Evolutionary conservation across 257 asterid species (phyloP), one percentile per base, ranked within the genome.

Genomic region (Ilex asprella): DNA sequence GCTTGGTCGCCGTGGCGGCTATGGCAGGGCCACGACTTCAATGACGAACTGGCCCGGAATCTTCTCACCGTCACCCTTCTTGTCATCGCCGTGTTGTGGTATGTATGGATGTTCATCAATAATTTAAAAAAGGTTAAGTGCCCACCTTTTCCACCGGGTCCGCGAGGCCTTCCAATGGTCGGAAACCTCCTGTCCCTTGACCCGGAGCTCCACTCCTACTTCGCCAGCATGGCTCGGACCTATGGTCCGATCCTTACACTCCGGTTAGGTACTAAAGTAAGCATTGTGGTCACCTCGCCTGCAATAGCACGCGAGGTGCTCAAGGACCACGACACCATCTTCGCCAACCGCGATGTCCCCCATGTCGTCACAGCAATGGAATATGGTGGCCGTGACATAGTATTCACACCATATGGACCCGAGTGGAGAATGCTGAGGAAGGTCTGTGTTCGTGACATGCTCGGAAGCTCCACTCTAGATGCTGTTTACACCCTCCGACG

Each of bases 391-490:
- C 73, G 11, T 0, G 84, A 83, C 67, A 64, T 83, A 1, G 81
- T 78, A 35, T 75, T 46, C 13, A 46, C 81, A 0, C 81, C 82
- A 1, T 66, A 73, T 10, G 85, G 83, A 29, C 59, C 85, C 9
- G 79, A 78, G 66, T 80, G 85, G 90, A 59, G 81, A 39, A 74
- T 67, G 74, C 62, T 81, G 62, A 62, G 85, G 62, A 80, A 80
- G 69, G 75, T 72, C 4, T 73, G 76, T 12, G 78, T 76, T 11
- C 75, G 72, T 0, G 81, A 80, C 66, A 73, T 83, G 85, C 77
- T 78, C 3, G 68, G 83, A 10, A 55, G 71, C 41, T 14, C 73
- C 12, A 71, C 75, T 60, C 62, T 83, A 1, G 78, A 78, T 8
- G 76, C 75, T 0, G 61, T 64, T 56, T 78, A 78, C 31, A 60